A percentile compares a stretch with the other conserved stretches of the same genome.
Evolutionary conservation across 257 asterid species (phyloP).

Genomic region (Ballota nigra): DNA sequence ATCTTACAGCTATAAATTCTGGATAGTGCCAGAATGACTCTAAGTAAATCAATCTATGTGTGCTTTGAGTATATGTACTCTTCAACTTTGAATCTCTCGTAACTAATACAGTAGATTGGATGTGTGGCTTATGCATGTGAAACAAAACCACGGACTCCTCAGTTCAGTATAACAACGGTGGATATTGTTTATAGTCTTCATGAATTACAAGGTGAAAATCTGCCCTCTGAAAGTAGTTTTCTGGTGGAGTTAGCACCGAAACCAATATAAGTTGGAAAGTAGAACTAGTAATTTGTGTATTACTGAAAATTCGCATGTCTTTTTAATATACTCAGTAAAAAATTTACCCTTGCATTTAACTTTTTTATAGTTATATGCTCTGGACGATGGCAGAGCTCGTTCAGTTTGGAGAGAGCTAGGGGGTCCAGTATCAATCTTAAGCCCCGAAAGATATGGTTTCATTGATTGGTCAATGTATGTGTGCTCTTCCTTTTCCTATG

Average conservation of each 20-base stretch:
- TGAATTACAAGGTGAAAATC: conserved; percentile 1
- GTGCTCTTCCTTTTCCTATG: conserved; percentile 27
- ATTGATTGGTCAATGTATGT: conserved; percentile 94
- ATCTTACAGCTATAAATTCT: background rate
- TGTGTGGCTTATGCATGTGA: conserved; percentile 4
- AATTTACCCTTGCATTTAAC: conserved; percentile 15
- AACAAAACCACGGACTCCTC: background rate
- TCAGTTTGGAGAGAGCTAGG: conserved; percentile 79
- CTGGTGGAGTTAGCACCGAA: conserved; percentile 17
- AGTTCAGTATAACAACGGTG: conserved; percentile 16
- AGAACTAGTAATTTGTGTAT: background rate
- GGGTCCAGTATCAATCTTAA: conserved; percentile 65
- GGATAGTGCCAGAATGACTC: background rate
- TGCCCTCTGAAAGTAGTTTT: background rate
- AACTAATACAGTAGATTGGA: conserved; percentile 18
- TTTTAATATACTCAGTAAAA: conserved; percentile 4
- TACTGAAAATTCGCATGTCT: conserved; percentile 2
- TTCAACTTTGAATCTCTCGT: conserved; percentile 18
- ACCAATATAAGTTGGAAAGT: conserved; percentile 12
- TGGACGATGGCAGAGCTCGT: conserved; percentile 70
- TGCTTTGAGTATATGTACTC: conserved; percentile 11
- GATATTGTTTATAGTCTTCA: conserved; percentile 15
- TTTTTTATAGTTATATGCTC: conserved; percentile 64
- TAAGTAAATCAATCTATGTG: background rate
- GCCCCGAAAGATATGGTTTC: conserved; percentile 67